Conservation (phyloP, 2,329 filamentous ascomycete species). For the Penicillium sp. region DNA sequence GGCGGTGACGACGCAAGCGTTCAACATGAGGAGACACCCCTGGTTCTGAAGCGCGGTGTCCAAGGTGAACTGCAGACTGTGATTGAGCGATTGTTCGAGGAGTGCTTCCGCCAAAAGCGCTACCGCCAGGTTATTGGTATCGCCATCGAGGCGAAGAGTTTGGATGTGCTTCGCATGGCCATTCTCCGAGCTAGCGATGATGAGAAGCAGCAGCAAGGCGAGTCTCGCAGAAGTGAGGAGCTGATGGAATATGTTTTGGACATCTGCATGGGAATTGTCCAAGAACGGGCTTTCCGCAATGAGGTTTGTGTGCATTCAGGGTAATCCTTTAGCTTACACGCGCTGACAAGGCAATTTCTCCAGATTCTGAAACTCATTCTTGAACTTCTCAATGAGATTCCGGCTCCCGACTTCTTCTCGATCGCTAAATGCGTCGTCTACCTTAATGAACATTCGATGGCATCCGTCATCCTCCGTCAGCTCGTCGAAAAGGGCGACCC, state of each 20-base stretch:
- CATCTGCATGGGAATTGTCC: constrained; percentile 97
- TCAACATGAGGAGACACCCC: constrained; percentile 59
- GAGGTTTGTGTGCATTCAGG: constrained; percentile 51
- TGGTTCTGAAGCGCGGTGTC: constrained; percentile 73
- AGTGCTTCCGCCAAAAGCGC: constrained; percentile 80
- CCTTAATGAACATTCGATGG: constrained; percentile 87
- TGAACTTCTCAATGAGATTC: constrained; percentile 91
- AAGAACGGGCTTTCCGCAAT: constrained; percentile 83
- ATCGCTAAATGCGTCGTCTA: constrained; percentile 98
- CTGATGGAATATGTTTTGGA: constrained; percentile 95
- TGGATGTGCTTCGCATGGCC: constrained; percentile 82
- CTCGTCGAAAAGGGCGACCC: constrained; percentile 80
- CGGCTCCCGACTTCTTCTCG: constrained; percentile 93
- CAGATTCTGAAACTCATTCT: constrained; percentile 88
- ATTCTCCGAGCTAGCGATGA: constrained; percentile 90
- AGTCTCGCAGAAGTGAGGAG: constrained; percentile 74
- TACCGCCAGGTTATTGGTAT: constrained; percentile 98
- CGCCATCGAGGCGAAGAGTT: constrained; percentile 89
- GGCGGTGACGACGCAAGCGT: constrained; percentile 61
- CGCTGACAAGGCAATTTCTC: constrained; percentile 3
- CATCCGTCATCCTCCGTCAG: constrained; percentile 80
- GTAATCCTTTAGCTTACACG: neutral
- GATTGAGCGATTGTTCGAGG: constrained; percentile 88
- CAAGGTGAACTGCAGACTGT: constrained; percentile 80
- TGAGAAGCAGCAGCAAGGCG: constrained; percentile 69